phyloP scores from a whole-genome alignment of 768 basidiomycete species.

The Stropharia rugosoannulata region DNA sequence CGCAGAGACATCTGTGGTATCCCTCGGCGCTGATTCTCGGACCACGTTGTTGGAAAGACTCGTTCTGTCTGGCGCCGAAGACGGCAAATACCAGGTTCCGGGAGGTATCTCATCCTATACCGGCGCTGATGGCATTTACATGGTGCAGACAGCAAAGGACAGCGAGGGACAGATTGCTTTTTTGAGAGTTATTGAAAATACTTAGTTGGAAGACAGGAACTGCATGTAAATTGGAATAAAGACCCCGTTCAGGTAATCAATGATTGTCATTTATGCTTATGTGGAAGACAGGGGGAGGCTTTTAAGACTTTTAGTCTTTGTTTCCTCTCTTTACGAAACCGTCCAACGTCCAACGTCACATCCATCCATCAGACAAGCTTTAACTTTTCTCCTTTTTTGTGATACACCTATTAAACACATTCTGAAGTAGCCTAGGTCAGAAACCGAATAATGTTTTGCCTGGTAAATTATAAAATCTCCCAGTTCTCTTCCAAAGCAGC shows the following conservation, averaged over 20 bases:
- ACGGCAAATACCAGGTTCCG: constrained; percentile 1
- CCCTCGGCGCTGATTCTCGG: neutral
- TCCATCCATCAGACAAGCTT: too few species aligned
- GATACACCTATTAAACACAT: too few species aligned
- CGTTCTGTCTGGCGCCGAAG: constrained; percentile 2
- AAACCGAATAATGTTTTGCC: neutral
- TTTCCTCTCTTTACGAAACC: too few species aligned
- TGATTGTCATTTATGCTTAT: too few species aligned
- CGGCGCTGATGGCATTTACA: neutral
- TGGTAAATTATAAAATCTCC: neutral
- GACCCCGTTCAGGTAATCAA: too few species aligned
- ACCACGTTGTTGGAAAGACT: neutral
- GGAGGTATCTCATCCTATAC: constrained; percentile 2
- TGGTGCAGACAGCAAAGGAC: neutral
- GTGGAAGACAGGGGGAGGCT: too few species aligned
- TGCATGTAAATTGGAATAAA: too few species aligned
- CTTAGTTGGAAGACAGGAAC: neutral
- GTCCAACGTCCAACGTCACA: too few species aligned
- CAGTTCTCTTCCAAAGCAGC: neutral
- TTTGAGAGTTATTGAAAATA: neutral
- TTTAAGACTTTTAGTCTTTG: too few species aligned
- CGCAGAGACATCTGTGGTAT: neutral
- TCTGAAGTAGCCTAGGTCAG: neutral
- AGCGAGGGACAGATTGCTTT: neutral
- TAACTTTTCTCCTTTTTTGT: too few species aligned